A percentile compares a stretch with the other conserved stretches of the same genome.
phyloP scores from a whole-genome alignment of 441 rosid genomes.

The Flueggea neowawraea region DNA sequence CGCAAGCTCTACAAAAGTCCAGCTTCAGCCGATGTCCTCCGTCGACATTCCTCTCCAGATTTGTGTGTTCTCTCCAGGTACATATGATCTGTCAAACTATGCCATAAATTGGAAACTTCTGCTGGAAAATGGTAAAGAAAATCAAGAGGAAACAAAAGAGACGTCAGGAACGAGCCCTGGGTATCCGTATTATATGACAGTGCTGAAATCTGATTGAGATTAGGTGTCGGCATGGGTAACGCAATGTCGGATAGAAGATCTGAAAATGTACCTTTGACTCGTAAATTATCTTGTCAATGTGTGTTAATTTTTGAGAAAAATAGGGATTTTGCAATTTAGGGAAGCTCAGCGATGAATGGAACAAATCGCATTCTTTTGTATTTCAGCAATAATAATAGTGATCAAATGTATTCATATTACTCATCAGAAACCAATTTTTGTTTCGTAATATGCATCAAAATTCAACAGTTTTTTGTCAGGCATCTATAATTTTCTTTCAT shows the following conservation, averaged over 20 bases:
- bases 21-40: conserved; percentile 56
- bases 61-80: conserved; percentile 76
- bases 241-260: background rate
- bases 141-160: conserved; percentile 18
- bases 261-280: conserved; percentile 22
- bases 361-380: too few relatives aligned
- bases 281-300: conserved; percentile 31
- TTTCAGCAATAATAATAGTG: too few relatives aligned
- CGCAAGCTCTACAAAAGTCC: conserved; percentile 58
- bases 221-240: too few relatives aligned
- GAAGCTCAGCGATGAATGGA: too few relatives aligned
- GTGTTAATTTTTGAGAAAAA: conserved; percentile 4
- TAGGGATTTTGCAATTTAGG: too few relatives aligned
- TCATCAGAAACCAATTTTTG: too few relatives aligned
- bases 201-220: conserved; percentile 58
- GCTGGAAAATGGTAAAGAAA: conserved; percentile 22
- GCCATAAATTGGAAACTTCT: conserved; percentile 64
- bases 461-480: too few relatives aligned
- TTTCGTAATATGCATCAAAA: too few relatives aligned
- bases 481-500: too few relatives aligned
- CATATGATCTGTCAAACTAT: conserved; percentile 75
- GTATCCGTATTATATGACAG: conserved; percentile 67
- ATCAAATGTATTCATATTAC: too few relatives aligned
- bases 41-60: conserved; percentile 63
- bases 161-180: conserved; percentile 67